Base-by-base conservation (phyloP, 805 yeast genomes). In the Metschnikowia proteae region DNA sequence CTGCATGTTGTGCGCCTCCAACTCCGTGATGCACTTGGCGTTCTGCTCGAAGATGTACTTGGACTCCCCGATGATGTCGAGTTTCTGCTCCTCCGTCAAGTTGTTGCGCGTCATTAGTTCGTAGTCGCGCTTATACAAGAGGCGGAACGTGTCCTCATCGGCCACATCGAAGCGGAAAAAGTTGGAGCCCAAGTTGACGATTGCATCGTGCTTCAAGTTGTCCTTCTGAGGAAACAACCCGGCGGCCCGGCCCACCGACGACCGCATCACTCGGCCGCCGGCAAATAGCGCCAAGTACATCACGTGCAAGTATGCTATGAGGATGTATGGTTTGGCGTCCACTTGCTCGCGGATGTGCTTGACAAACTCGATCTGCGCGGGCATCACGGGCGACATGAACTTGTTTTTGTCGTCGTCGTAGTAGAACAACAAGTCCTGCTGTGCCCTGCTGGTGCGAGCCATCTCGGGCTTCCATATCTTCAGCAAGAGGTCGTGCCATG, bases 231-330 rank as follows among this genome's bases (percentile, higher is more conserved):
- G 95, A 75, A 86, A 86, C 48, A 87, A 66, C 2, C 90, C 88
- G 5, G 84, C 69, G 25, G 89, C 83, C 59, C 77, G 80, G 44
- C 83, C 72, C 28, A 88, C 66, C 13, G 82, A 78, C 0, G 90
- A 82, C 51, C 84, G 71, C 80, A 88, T 76, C 31, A 88, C 73
- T 53, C 83, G 74, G 13, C 95, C 96, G 44, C 96, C 96, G 1
- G 96, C 96, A 70, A 88, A 88, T 44, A 88, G 75, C 0, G 94
- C 96, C 60, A 88, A 69, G 66, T 88, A 88, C 81, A 88, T 76
- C 42, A 86, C 94, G 63, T 88, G 96, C 71, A 88, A 80, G 65
- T 88, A 88, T 4, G 96, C 94, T 41, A 88, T 71, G 33, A 88
- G 65, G 22, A 86, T 65, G 56, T 85, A 80, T 6, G 96, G 96